Evolutionary conservation across 192 early-diverging fungal genomes (phyloP).

Genomic region (Coemansia sp.): DNA sequence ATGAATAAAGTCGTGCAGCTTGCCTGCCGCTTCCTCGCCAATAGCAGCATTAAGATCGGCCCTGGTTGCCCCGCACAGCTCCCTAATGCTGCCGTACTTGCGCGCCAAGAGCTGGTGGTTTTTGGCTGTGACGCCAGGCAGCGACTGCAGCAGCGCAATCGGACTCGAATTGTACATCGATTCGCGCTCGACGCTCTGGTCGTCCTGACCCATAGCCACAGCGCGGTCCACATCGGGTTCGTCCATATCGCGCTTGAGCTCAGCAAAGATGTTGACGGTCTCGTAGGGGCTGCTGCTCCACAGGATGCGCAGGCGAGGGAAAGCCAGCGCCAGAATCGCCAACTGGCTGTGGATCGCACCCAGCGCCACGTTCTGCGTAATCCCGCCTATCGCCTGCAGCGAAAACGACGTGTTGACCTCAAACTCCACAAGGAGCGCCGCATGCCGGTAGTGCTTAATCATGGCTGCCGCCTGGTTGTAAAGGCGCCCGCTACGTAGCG

Average conservation of each 20-base stretch:
- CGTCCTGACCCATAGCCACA: constrained; percentile 67
- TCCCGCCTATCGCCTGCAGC: constrained; percentile 59
- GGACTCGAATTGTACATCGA: constrained; percentile 71
- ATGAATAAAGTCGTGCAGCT: constrained; percentile 71
- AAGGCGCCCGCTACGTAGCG: constrained; percentile 81
- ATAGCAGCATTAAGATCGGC: constrained; percentile 58
- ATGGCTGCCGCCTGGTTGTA: constrained; percentile 92
- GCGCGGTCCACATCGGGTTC: constrained; percentile 75
- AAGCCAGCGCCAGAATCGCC: constrained; percentile 74
- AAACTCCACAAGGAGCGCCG: constrained; percentile 91
- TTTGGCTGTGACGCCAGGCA: constrained; percentile 83
- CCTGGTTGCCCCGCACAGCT: constrained; percentile 60
- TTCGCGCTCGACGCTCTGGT: constrained; percentile 63
- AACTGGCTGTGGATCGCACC: constrained; percentile 75
- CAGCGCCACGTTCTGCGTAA: constrained; percentile 59
- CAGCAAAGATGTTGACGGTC: constrained; percentile 87
- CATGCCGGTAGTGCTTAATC: constrained; percentile 76
- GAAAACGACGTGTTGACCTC: constrained; percentile 82
- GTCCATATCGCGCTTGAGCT: constrained; percentile 75
- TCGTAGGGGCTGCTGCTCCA: constrained; percentile 88
- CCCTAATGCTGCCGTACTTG: constrained; percentile 64
- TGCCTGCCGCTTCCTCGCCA: constrained; percentile 63
- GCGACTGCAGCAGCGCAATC: constrained; percentile 75
- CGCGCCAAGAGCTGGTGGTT: constrained; percentile 82
- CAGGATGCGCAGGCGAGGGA: constrained; percentile 81